These are phyloP conservation scores for Botryotinia narcissicola DNA, from an alignment of 2,329 filamentous ascomycete species.

Conservation along the genomic window DNA sequence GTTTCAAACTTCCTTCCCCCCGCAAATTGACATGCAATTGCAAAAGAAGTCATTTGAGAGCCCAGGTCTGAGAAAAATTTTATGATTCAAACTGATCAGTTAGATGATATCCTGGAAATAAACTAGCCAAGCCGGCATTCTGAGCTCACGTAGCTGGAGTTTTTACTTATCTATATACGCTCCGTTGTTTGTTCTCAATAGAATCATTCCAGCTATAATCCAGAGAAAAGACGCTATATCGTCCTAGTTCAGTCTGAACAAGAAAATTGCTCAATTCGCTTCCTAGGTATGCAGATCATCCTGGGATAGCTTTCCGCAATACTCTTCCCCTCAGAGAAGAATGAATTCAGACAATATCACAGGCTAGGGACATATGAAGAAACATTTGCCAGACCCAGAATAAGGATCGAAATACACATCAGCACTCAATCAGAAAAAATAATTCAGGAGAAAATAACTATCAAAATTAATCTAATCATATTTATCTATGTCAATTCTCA, in stretches of 20 bases:
- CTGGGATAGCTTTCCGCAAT: not conserved
- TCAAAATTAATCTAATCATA: constrained; percentile 11
- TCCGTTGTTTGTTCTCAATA: not conserved
- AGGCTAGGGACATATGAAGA: not conserved
- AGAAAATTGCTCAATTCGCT: no score
- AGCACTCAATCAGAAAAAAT: not conserved
- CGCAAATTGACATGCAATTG: not conserved
- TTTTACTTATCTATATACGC: no score
- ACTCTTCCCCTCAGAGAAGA: not conserved
- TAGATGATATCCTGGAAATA: not conserved
- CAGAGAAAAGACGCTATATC: no score
- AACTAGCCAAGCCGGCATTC: not conserved
- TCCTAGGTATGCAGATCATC: no score
- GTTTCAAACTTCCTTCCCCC: not conserved
- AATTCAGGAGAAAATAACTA: no score
- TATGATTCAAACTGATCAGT: not conserved
- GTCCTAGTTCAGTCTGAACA: no score
- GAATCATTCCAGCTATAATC: not conserved
- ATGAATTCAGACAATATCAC: not conserved
- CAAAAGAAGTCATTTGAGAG: not conserved
- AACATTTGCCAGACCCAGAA: not conserved
- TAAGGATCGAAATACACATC: not conserved
- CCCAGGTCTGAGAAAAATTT: not conserved
- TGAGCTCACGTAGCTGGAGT: not conserved
- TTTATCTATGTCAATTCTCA: constrained; percentile 6